phyloP scores from a whole-genome alignment of 2,329 filamentous ascomycete species.

The Paecilomyces fulvus region DNA sequence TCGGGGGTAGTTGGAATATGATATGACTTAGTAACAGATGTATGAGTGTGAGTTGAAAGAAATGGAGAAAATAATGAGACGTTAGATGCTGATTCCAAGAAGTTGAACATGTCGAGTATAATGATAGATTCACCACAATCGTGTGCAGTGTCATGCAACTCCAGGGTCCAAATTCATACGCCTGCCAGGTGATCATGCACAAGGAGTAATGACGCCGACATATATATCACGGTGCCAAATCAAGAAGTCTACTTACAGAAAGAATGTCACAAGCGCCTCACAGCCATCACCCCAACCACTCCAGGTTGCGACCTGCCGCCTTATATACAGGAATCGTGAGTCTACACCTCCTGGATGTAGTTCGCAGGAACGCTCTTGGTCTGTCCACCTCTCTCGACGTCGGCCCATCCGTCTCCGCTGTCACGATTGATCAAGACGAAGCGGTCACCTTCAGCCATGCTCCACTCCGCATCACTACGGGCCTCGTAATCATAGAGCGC shows the following conservation, averaged over 20 bases:
- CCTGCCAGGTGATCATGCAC: background rate
- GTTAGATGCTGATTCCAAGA: background rate
- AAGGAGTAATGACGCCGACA: background rate
- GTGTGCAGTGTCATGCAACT: background rate
- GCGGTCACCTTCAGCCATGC: constrained; percentile 80
- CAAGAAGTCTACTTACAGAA: background rate
- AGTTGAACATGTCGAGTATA: background rate
- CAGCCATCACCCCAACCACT: background rate
- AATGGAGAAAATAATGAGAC: background rate
- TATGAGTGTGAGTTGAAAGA: background rate
- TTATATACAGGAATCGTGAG: constrained; percentile 20
- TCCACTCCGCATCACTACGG: constrained; percentile 77
- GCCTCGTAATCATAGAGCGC: constrained; percentile 88
- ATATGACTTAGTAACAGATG: background rate
- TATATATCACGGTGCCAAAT: background rate
- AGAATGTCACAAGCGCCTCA: background rate
- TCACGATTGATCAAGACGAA: constrained; percentile 87
- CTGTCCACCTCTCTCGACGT: constrained; percentile 84
- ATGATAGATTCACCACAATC: background rate
- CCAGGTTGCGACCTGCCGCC: background rate
- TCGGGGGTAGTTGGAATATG: too few species aligned
- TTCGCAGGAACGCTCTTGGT: constrained; percentile 88
- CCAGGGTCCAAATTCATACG: background rate
- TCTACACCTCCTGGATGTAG: constrained; percentile 69
- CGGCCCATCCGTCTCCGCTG: constrained; percentile 88